Evolutionary conservation across 2,329 filamentous ascomycete genomes (phyloP).

Genomic region (Tolypocladium sp.): DNA sequence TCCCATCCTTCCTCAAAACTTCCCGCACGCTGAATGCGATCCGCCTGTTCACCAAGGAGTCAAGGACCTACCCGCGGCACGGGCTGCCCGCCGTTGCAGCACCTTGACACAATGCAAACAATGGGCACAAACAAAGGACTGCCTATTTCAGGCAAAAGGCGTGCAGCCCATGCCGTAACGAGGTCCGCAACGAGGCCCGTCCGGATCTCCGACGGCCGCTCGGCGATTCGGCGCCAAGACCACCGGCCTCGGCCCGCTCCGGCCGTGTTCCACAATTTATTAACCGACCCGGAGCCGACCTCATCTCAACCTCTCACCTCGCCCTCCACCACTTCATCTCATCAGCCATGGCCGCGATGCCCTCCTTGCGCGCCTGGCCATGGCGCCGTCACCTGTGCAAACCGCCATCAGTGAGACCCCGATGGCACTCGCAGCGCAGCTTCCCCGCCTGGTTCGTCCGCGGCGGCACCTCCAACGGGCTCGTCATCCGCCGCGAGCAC

Average conservation of each 20-base stretch:
- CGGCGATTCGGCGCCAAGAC: not conserved
- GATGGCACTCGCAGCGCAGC: slow-evolving; percentile 9
- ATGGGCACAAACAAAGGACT: not conserved
- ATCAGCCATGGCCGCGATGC: not conserved
- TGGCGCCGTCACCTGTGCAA: not conserved
- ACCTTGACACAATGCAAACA: not conserved
- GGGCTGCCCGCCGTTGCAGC: too few relatives aligned
- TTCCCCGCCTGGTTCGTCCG: slow-evolving; percentile 37
- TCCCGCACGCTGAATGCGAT: too few relatives aligned
- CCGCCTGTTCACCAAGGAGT: too few relatives aligned
- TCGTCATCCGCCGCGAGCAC: slow-evolving; percentile 34
- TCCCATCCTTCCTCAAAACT: too few relatives aligned
- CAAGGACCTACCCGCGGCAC: too few relatives aligned
- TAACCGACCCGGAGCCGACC: not conserved
- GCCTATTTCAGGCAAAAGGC: too few relatives aligned
- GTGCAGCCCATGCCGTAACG: too few relatives aligned
- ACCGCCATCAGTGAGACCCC: not conserved
- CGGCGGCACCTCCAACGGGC: slow-evolving; percentile 60
- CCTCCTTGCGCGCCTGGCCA: not conserved
- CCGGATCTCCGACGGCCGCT: not conserved
- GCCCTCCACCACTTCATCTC: too few relatives aligned
- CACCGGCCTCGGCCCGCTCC: not conserved
- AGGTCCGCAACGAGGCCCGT: too few relatives aligned
- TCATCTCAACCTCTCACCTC: too few relatives aligned
- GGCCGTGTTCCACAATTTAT: not conserved